A percentile compares a stretch with the other conserved stretches of the same genome.
phyloP scores from a whole-genome alignment of 192 early-diverging fungal genomes.

The Coemansia sp. region DNA sequence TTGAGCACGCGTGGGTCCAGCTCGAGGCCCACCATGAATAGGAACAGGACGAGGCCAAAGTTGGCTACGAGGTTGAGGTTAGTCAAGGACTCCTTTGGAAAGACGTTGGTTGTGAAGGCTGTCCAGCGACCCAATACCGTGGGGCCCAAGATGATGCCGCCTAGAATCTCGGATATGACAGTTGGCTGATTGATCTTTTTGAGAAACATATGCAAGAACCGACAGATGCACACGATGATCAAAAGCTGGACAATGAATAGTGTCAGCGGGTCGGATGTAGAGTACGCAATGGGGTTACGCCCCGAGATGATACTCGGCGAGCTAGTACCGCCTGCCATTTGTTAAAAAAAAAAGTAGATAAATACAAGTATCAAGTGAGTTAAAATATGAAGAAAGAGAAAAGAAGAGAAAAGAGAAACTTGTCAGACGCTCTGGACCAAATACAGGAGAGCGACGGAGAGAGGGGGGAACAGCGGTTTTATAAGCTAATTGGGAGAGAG shows the following conservation, averaged over 20 bases:
- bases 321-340: constrained; percentile 30
- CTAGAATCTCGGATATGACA: constrained; percentile 91
- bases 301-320: constrained; percentile 61
- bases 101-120: constrained; percentile 66
- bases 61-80: constrained; percentile 78
- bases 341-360: neutral
- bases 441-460: neutral
- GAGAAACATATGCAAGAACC: constrained; percentile 65
- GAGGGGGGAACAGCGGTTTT: neutral
- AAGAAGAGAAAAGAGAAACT: neutral
- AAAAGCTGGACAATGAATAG: constrained; percentile 74
- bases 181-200: constrained; percentile 70
- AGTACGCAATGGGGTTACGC: constrained; percentile 59
- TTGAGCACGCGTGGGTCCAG: constrained; percentile 67
- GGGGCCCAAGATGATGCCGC: constrained; percentile 86
- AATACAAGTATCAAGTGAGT: neutral
- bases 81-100: constrained; percentile 68
- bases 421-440: neutral
- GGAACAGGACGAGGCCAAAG: constrained; percentile 84
- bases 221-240: constrained; percentile 71
- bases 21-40: constrained; percentile 88
- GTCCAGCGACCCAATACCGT: constrained; percentile 77
- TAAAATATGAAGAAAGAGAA: neutral
- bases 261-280: constrained; percentile 57
- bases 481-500: neutral